Evolutionary conservation across 192 early-diverging fungal genomes (phyloP), one percentile per base, ranked within the genome.

Genomic region (Backusella psychrophila): DNA sequence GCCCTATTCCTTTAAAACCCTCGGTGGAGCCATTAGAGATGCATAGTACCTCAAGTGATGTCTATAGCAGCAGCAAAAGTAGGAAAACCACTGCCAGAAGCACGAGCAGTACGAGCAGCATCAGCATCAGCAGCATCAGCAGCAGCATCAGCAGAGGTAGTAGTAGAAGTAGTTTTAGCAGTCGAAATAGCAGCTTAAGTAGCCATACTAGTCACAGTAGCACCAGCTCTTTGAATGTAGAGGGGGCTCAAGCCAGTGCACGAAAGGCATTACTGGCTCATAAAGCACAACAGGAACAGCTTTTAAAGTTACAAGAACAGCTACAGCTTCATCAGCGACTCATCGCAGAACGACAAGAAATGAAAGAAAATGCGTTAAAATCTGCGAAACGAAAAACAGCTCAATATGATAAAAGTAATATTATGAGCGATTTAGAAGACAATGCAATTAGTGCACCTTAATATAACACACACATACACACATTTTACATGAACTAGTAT

Each of bases 371-470:
- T 23, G 56, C 56, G 14, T 14, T 63, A 4, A 6, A 63, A 11
- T 26, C 56, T 63, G 56, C 23, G 26, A 63, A 49, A 15, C 41
- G 42, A 39, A 71, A 71, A 12, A 44, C 42, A 71, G 14, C 39
- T 19, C 70, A 71, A 29, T 71, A 17, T 71, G 70, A 71, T 49
- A 29, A 12, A 63, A 71, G 8, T 23, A 71, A 31, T 49, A 29
- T 71, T 33, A 49, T 71, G 39, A 71, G 23, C 15, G 70, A 71
- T 19, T 49, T 71, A 15, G 70, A 71, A 19, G 70, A 71, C 26
- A 71, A 71, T 15, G 35, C 70, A 49, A 71, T 71, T 71, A 71
- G 70, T 17, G 70, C 70, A 49, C 70, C 70, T 12, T 71, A 71
- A 44, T 23, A 68, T 29, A 8, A 26, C 35, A 23, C n/a, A 19